phyloP scores from a whole-genome alignment of 2,329 filamentous ascomycete species.

The Cladophialophora carrionii region DNA sequence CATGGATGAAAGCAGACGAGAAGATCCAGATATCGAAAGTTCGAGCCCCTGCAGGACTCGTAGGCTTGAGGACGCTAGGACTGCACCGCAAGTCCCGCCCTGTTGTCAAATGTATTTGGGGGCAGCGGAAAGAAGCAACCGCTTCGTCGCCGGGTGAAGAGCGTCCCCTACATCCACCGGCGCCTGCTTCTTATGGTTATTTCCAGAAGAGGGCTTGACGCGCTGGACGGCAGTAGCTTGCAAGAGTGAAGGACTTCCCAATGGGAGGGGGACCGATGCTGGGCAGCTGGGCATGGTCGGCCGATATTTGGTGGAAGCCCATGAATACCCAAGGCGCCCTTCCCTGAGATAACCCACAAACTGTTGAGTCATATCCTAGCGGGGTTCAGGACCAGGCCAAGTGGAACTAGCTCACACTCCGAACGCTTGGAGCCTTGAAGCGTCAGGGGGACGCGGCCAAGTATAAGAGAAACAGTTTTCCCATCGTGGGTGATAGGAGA shows the following conservation, averaged over 20 bases:
- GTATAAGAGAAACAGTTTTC: background rate
- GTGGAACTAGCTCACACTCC: background rate
- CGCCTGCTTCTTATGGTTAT: background rate
- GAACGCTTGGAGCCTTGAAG: background rate
- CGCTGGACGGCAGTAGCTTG: background rate
- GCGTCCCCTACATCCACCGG: background rate
- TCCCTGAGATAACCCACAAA: background rate
- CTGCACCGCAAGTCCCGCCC: background rate
- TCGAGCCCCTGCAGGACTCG: constrained; percentile 1
- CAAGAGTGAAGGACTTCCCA: background rate
- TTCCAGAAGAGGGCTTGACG: constrained; percentile 2
- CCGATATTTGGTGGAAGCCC: constrained; percentile 2
- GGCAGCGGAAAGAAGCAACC: background rate
- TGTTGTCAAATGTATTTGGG: background rate
- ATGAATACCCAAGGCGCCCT: background rate
- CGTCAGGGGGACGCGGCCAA: background rate
- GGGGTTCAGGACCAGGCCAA: background rate
- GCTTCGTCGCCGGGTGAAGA: background rate
- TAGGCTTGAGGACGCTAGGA: background rate
- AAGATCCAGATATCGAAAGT: constrained; percentile 14
- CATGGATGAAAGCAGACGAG: constrained; percentile 11
- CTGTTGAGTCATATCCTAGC: background rate
- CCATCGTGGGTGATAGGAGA: background rate
- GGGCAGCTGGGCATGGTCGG: background rate
- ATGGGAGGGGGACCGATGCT: constrained; percentile 5